These are phyloP conservation scores for Ustilago esculenta DNA, from an alignment of 1,284 basidiomycete species.

Conservation along the genomic window DNA sequence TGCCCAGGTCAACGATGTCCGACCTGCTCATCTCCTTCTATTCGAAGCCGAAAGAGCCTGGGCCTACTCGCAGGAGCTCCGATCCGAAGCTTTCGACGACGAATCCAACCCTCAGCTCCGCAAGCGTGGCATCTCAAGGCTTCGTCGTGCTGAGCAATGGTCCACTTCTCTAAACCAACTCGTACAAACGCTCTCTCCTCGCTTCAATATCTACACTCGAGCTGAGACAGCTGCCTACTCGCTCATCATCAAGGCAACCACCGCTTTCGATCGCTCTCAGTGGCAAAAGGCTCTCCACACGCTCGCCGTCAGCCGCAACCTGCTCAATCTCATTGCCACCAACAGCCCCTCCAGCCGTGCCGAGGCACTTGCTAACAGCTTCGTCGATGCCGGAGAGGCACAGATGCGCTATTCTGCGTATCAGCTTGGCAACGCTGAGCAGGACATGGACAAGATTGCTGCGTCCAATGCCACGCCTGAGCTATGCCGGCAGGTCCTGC, in stretches of 20 bases:
- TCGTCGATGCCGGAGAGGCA: conserved; percentile 86
- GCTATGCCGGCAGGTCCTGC: conserved; percentile 74
- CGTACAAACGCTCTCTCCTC: conserved; percentile 73
- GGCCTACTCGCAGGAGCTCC: conserved; percentile 85
- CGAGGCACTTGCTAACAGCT: conserved; percentile 85
- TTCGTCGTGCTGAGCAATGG: conserved; percentile 85
- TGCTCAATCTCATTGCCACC: conserved; percentile 79
- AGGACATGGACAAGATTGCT: conserved; percentile 84
- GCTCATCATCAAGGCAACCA: conserved; percentile 72
- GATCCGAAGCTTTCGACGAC: conserved; percentile 72
- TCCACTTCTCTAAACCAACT: conserved; percentile 80
- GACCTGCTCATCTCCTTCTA: conserved; percentile 74
- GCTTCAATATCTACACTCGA: conserved; percentile 48
- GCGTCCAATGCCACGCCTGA: conserved; percentile 73
- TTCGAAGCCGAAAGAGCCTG: conserved; percentile 92
- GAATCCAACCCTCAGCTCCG: conserved; percentile 73
- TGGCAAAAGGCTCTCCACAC: conserved; percentile 79
- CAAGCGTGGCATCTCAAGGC: conserved; percentile 80
- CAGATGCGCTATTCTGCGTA: conserved; percentile 93
- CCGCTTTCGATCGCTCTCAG: conserved; percentile 72
- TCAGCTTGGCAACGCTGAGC: conserved; percentile 74
- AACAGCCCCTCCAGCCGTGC: conserved; percentile 81
- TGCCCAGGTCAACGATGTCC: conserved; percentile 46
- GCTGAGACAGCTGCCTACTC: conserved; percentile 72
- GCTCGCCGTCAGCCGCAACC: conserved; percentile 78